Base-by-base conservation (phyloP, 768 basidiomycete species). In the Tulasnella sp. region DNA sequence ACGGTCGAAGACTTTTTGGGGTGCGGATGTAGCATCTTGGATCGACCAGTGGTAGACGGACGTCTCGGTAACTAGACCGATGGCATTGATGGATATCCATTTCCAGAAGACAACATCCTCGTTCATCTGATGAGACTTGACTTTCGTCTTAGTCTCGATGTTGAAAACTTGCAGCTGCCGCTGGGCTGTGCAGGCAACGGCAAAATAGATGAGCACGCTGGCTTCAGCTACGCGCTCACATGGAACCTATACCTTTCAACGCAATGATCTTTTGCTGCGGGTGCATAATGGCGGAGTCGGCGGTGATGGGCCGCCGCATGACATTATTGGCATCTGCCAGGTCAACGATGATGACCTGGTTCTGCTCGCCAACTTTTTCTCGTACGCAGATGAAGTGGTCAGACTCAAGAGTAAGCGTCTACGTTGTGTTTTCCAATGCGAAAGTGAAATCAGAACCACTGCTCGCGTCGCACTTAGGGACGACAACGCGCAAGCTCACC, bases 211-310 rank as follows among this genome's bases (percentile, higher is more conserved):
- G 29, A 55, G 75, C 2, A 67, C 61, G 5, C 26, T 40, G 67
- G 15, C 48, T 29, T 70, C 48, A 72, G 40, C 23, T 44, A 67
- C n/a, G 48, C 51, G 73, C 20, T 5, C 35, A 70, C 13, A 40
- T 4, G 15, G 11, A 29, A 67, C n/a, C 83, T 88, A 81, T 82
- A 92, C 96, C 92, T 88, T 95, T 96, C 73, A 99, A 85, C 4
- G 98, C 98, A 78, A 99, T 90, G 84, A 99, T 95, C 90, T 98
- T 99, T 87, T 97, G 91, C 79, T 89, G 90, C 57, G 94, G 95
- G 83, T 98, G 96, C 97, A 99, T 99, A 82, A 99, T 98, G 77
- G 98, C 97, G 51, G 94, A 95, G 84, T 99, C 98, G n/a, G 98
- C 98, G 35, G 94, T 93, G 83, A 99, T 99, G 80, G 96, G 96